phyloP scores from a whole-genome alignment of 495 filamentous ascomycete species.

The Podospora pseudopauciseta region DNA sequence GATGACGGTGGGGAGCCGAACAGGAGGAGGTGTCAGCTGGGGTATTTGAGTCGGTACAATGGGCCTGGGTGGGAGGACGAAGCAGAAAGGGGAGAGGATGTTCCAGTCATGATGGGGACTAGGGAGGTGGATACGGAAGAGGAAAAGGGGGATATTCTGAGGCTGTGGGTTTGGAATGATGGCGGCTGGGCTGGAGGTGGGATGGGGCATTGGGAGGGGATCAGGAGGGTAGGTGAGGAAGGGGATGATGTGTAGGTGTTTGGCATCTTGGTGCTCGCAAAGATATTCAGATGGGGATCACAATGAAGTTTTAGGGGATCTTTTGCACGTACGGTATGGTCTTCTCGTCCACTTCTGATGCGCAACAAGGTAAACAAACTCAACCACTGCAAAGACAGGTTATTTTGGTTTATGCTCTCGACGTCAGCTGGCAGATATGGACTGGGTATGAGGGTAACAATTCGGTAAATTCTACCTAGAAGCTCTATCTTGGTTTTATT shows the following conservation, averaged over 20 bases:
- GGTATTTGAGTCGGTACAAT: conserved; percentile 18
- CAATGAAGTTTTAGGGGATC: neutral
- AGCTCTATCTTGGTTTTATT: neutral
- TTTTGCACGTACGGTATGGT: too few relatives aligned
- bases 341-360: too few relatives aligned
- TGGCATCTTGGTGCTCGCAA: neutral
- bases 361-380: too few relatives aligned
- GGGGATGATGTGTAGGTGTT: conserved; percentile 4
- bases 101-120: conserved; percentile 26
- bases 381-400: too few relatives aligned
- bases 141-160: conserved; percentile 18
- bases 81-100: neutral
- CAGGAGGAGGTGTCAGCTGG: conserved; percentile 20
- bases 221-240: conserved; percentile 12
- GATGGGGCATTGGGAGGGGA: conserved; percentile 26
- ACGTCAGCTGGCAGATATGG: too few relatives aligned
- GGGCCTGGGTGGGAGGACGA: neutral
- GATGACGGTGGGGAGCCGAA: neutral
- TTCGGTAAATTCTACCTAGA: neutral
- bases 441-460: neutral
- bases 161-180: conserved; percentile 30
- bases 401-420: too few relatives aligned
- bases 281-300: neutral
- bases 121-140: conserved; percentile 17
- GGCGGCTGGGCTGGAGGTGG: conserved; percentile 17